Evolutionary conservation across 1,139 yeast species (phyloP), one percentile per base, ranked within the genome.

Genomic region (Lodderomyces metapsilosis): DNA sequence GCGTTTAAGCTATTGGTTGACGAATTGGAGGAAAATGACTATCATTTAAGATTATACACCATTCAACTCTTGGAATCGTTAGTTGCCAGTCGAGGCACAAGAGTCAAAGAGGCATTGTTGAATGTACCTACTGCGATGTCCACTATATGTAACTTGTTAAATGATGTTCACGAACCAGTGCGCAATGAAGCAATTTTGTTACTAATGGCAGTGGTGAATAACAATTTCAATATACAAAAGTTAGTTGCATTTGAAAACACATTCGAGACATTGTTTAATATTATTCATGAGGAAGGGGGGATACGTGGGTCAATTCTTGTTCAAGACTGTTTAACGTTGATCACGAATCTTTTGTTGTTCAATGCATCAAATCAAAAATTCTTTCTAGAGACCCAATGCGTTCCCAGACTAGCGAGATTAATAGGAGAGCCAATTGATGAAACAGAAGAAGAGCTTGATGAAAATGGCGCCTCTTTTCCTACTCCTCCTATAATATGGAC

Each of bases 221-320:
- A 86, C 46, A 88, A 89, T 54, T 80, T 83, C 48, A 94, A 88
- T 57, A 83, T 92, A 33, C 98, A 94, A 59, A 91, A 91, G 57
- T 68, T 92, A 17, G 95, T 92, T 12, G 98, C 96, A 0, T 94
- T 94, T 57, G 98, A 92, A 59, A 91, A 88, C 50, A 85, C 95
- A 0, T 91, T 92, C 57, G 97, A 88, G 50, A 79, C 76, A 49
- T 64, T 91, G 13, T 89, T 92, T 53, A 74, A 71, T 32, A 85
- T 92, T 11, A 83, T 92, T 20, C 82, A 80, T 21, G 85, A 81
- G 49, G 98, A 92, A 60, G 97, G 96, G 15, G 96, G 96, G 0
- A 74, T 89, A 9, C 74, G 91, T 44, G 97, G 95, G 6, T 89
- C 95, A n/a, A 75, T 89, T 21, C 80, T 88, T 23, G 95, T 91